A percentile compares a stretch with the other conserved stretches of the same genome.
Conservation (phyloP, 768 basidiomycete genomes). For the Termitomyces heimii region DNA sequence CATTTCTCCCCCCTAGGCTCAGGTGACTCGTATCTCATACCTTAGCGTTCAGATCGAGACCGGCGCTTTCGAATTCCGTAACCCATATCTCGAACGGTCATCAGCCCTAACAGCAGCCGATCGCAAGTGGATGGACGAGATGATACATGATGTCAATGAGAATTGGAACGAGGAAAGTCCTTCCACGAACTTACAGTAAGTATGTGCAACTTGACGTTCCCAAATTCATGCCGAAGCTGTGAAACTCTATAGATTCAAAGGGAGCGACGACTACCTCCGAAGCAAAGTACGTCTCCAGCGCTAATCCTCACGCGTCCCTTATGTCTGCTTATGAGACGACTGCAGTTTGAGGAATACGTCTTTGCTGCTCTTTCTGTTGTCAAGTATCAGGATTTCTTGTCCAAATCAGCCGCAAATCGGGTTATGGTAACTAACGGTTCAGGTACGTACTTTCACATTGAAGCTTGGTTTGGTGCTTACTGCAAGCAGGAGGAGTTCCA, state of each 20-base stretch:
- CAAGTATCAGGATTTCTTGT: slow-evolving; percentile 83
- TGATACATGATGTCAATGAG: slow-evolving; percentile 81
- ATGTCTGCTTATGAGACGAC: neutral
- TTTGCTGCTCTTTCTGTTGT: slow-evolving; percentile 82
- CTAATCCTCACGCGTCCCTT: neutral
- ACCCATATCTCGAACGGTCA: slow-evolving; percentile 72
- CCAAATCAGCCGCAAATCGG: slow-evolving; percentile 57
- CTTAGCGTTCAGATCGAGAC: slow-evolving; percentile 64
- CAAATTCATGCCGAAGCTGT: neutral
- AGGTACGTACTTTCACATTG: slow-evolving; percentile 25
- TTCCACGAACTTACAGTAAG: slow-evolving; percentile 59
- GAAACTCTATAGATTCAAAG: slow-evolving; percentile 63
- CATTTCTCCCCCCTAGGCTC: neutral
- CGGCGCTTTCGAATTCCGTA: slow-evolving; percentile 79
- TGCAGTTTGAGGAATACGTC: slow-evolving; percentile 90
- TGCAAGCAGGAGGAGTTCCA: slow-evolving; percentile 41
- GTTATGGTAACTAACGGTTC: slow-evolving; percentile 66
- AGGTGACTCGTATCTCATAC: neutral
- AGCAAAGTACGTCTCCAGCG: slow-evolving; percentile 52
- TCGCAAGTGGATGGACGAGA: slow-evolving; percentile 97
- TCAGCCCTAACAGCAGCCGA: slow-evolving; percentile 86
- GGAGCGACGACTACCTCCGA: slow-evolving; percentile 92
- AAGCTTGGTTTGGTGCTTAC: neutral
- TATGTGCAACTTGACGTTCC: slow-evolving; percentile 9
- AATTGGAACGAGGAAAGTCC: slow-evolving; percentile 69